Percentiles rank a stretch among this genome's conserved stretches.
Conservation (phyloP, 306 rosid genomes). For the Cucurbita moschata region DNA sequence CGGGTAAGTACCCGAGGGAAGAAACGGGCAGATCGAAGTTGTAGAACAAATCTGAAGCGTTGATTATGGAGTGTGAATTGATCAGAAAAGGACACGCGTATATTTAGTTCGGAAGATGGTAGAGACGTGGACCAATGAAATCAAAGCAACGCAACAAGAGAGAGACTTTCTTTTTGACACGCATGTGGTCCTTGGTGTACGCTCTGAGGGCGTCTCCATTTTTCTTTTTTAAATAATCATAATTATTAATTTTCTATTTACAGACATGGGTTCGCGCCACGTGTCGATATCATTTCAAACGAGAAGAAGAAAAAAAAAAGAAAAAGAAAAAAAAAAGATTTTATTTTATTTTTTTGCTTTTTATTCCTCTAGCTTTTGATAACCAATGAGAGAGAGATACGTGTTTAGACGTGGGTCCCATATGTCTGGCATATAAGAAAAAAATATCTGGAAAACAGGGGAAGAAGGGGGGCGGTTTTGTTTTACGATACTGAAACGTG, state of each 20-base stretch:
- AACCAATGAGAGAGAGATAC: neutral
- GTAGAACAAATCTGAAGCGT: neutral
- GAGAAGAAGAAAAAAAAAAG: too few species aligned
- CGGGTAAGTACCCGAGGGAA: neutral
- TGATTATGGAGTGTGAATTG: neutral
- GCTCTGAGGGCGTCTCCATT: neutral
- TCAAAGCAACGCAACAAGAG: neutral
- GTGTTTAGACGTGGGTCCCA: neutral
- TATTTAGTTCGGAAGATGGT: neutral
- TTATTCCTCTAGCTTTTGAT: neutral
- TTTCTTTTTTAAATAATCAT: neutral
- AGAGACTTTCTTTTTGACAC: conserved; percentile 7
- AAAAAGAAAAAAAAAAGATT: neutral
- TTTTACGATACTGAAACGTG: neutral
- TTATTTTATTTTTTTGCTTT: neutral
- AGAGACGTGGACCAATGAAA: neutral
- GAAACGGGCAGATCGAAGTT: neutral
- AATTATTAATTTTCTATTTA: neutral
- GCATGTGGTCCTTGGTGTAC: conserved; percentile 11
- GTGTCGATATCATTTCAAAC: neutral
- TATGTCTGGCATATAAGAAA: neutral
- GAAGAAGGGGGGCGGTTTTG: neutral
- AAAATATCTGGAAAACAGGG: neutral
- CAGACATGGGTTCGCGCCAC: neutral
- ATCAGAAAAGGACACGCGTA: neutral